A percentile compares a stretch with the other conserved stretches of the same genome.
Evolutionary conservation across 495 filamentous ascomycete species (phyloP).

Genomic region (Bacidia gigantensis): DNA sequence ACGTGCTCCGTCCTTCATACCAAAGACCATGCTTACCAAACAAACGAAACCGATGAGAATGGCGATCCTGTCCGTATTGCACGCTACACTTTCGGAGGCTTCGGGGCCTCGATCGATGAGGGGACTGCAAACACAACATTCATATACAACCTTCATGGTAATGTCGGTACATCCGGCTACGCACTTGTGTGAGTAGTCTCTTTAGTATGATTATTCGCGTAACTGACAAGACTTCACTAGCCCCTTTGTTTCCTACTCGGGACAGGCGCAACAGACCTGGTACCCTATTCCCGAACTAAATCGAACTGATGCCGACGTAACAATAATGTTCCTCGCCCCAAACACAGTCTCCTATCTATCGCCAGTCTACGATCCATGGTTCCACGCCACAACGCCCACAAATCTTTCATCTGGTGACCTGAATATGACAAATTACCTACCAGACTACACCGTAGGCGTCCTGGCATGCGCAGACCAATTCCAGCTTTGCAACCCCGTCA

Average conservation of each 20-base stretch:
- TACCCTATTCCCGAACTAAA: constrained; percentile 18
- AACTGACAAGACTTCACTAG: too few species aligned
- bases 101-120: constrained; percentile 7
- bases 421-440: constrained; percentile 10
- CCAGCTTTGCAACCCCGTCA: constrained; percentile 21
- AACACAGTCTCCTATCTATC: constrained; percentile 18
- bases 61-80: background rate
- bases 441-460: constrained; percentile 9
- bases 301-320: constrained; percentile 23
- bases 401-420: background rate
- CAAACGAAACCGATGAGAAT: background rate
- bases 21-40: background rate
- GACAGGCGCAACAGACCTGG: constrained; percentile 3
- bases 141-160: constrained; percentile 11
- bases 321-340: constrained; percentile 21
- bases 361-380: constrained; percentile 20
- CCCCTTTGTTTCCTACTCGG: background rate
- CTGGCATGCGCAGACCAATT: constrained; percentile 23
- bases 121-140: too few species aligned
- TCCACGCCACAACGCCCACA: constrained; percentile 8
- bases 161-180: constrained; percentile 11
- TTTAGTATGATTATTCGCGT: background rate
- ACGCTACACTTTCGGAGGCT: background rate
- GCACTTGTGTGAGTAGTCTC: constrained; percentile 12
- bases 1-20: constrained; percentile 20